Evolutionary conservation across 2,329 filamentous ascomycete species (phyloP).

Genomic region (Coniochaeta sp.): DNA sequence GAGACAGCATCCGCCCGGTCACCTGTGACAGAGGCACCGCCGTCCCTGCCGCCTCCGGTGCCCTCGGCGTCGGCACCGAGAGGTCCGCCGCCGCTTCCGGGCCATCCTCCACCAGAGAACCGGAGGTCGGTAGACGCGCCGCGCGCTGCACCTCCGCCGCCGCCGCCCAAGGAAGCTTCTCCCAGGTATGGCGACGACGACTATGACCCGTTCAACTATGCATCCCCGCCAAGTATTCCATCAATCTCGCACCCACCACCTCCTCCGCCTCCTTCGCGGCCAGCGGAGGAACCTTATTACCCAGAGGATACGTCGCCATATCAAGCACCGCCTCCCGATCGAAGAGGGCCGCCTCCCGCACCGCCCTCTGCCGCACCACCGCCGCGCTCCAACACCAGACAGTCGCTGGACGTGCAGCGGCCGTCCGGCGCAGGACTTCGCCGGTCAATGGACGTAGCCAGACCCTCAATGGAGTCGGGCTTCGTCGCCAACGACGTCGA

Average conservation of each 20-base stretch:
- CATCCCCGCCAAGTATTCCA: constrained; percentile 22
- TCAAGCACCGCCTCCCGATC: constrained; percentile 34
- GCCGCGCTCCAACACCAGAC: constrained; percentile 28
- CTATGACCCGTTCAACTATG: constrained; percentile 61
- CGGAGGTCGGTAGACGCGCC: constrained; percentile 65
- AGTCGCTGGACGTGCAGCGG: constrained; percentile 59
- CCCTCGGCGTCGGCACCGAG: constrained; percentile 48
- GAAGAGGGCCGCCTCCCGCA: constrained; percentile 34
- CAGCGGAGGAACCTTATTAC: constrained; percentile 41
- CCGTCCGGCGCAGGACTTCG: constrained; percentile 29
- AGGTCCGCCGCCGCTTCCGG: constrained; percentile 57
- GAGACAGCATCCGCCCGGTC: constrained; percentile 57
- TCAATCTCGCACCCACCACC: constrained; percentile 18
- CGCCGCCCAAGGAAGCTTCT: constrained; percentile 39
- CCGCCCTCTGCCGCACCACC: constrained; percentile 23
- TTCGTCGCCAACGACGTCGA: constrained; percentile 88
- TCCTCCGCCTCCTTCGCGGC: constrained; percentile 26
- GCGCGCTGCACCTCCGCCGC: constrained; percentile 62
- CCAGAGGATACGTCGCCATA: constrained; percentile 31
- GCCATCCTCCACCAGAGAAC: constrained; percentile 44
- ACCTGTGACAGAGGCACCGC: constrained; percentile 36
- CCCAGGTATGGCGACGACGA: constrained; percentile 48
- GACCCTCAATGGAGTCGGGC: constrained; percentile 70
- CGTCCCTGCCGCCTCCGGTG: constrained; percentile 46
- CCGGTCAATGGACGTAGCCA: constrained; percentile 66